A percentile compares a stretch with the other conserved stretches of the same genome.
Evolutionary conservation across 768 basidiomycete species (phyloP).

Genomic region (Agrocybe pediades): DNA sequence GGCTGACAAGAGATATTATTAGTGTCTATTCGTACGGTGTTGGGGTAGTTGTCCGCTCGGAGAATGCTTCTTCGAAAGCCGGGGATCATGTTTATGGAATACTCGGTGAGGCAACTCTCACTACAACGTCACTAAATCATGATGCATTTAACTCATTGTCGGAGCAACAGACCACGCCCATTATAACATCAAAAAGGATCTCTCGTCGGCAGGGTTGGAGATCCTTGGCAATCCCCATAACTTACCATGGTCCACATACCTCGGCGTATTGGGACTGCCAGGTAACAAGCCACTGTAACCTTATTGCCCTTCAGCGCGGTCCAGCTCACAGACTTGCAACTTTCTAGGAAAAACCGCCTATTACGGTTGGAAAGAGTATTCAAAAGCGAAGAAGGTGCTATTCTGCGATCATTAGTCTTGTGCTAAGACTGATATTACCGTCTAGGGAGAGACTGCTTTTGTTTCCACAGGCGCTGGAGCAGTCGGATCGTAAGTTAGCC

Average conservation of each 20-base stretch:
- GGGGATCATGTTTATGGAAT: slow-evolving; percentile 44
- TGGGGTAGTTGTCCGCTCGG: slow-evolving; percentile 45
- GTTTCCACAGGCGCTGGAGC: slow-evolving; percentile 36
- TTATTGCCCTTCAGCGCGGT: too few species aligned
- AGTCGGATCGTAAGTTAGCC: slow-evolving; percentile 20
- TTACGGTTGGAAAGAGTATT: slow-evolving; percentile 39
- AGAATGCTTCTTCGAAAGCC: slow-evolving; percentile 28
- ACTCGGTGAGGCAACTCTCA: slow-evolving; percentile 19
- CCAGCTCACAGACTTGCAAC: too few species aligned
- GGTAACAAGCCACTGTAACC: too few species aligned
- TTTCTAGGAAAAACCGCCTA: slow-evolving; percentile 32
- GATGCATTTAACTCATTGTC: slow-evolving; percentile 1
- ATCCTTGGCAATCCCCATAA: slow-evolving; percentile 31
- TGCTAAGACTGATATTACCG: background rate
- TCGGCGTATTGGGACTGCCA: slow-evolving; percentile 5
- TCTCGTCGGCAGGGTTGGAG: background rate
- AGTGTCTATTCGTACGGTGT: slow-evolving; percentile 38
- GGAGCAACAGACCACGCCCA: slow-evolving; percentile 1
- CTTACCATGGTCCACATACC: background rate
- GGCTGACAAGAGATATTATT: background rate
- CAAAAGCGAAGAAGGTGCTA: slow-evolving; percentile 34
- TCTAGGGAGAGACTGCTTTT: slow-evolving; percentile 40
- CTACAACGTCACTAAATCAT: background rate
- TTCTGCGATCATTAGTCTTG: background rate
- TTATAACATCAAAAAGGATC: slow-evolving; percentile 6